phyloP scores from a whole-genome alignment of 768 basidiomycete genomes.

The Mycena rebaudengoi region DNA sequence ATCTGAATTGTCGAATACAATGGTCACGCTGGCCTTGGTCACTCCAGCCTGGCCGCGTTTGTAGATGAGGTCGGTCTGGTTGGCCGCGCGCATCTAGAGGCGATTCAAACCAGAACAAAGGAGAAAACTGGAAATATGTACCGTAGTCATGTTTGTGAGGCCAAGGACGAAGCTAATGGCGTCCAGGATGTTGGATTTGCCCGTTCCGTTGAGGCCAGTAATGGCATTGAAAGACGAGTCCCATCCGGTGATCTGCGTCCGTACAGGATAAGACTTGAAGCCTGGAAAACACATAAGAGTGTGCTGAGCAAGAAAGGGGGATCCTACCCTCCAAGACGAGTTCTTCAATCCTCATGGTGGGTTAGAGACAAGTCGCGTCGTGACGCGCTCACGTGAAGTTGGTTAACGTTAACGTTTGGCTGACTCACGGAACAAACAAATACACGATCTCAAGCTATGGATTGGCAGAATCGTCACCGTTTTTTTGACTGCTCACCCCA shows the following conservation, averaged over 20 bases:
- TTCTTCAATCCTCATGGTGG: slow-evolving; percentile 90
- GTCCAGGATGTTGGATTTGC: slow-evolving; percentile 99
- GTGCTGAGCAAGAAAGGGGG: background rate
- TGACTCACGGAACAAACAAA: no score
- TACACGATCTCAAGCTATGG: no score
- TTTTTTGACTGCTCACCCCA: no score
- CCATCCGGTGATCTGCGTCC: slow-evolving; percentile 97
- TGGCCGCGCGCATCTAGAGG: slow-evolving; percentile 87
- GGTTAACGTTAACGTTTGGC: no score
- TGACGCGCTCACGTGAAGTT: background rate
- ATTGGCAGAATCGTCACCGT: no score
- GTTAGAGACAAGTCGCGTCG: background rate
- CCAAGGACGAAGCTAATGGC: slow-evolving; percentile 99
- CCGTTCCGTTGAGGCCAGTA: slow-evolving; percentile 94
- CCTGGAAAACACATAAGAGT: slow-evolving; percentile 52
- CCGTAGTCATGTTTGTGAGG: slow-evolving; percentile 96
- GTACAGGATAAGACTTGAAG: slow-evolving; percentile 97
- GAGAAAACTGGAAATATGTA: slow-evolving; percentile 44
- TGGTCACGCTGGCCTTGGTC: slow-evolving; percentile 96
- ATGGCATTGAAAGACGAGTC: slow-evolving; percentile 99
- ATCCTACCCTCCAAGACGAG: slow-evolving; percentile 86
- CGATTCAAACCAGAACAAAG: slow-evolving; percentile 18
- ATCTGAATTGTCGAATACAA: slow-evolving; percentile 98
- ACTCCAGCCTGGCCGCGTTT: slow-evolving; percentile 98
- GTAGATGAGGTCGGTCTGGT: slow-evolving; percentile 98